Percentiles rank a stretch among this genome's conserved stretches.
Conservation (phyloP, 148 eudicot species). For the Silene uniflora region DNA sequence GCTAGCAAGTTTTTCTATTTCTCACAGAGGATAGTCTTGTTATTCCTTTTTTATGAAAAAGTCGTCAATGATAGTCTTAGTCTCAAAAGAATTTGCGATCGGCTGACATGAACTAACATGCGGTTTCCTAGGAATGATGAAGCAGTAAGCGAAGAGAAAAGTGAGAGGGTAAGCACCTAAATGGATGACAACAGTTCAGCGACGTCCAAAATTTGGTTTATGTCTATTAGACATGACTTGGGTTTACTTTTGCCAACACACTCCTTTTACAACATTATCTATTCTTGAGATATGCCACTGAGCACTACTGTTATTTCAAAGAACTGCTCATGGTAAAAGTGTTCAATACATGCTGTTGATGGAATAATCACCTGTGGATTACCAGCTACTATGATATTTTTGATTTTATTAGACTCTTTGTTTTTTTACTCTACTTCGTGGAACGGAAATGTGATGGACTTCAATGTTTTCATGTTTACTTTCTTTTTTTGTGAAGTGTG, state of each 20-base stretch:
- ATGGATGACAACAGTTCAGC: no score
- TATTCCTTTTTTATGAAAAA: no score
- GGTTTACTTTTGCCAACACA: no score
- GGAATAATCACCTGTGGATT: background rate
- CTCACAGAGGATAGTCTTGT: background rate
- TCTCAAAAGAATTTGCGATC: background rate
- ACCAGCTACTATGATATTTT: background rate
- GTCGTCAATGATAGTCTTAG: background rate
- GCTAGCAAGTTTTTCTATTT: background rate
- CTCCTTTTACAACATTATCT: no score
- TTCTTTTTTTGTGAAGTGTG: background rate
- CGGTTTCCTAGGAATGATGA: background rate
- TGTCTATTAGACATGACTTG: no score
- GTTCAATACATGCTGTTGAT: no score
- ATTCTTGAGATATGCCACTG: no score
- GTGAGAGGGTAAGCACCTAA: background rate
- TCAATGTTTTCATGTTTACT: background rate
- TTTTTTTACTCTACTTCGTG: background rate
- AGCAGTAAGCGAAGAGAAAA: background rate
- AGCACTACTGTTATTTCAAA: no score
- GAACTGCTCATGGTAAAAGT: no score
- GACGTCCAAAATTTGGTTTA: no score
- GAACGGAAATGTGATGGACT: no score
- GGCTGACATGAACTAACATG: background rate
- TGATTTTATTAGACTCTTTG: background rate